Percentiles rank a stretch among this genome's conserved stretches.
These are phyloP conservation scores for Ophiobolus disseminans DNA, from an alignment of 2,329 filamentous ascomycete species.

Conservation along the genomic window DNA sequence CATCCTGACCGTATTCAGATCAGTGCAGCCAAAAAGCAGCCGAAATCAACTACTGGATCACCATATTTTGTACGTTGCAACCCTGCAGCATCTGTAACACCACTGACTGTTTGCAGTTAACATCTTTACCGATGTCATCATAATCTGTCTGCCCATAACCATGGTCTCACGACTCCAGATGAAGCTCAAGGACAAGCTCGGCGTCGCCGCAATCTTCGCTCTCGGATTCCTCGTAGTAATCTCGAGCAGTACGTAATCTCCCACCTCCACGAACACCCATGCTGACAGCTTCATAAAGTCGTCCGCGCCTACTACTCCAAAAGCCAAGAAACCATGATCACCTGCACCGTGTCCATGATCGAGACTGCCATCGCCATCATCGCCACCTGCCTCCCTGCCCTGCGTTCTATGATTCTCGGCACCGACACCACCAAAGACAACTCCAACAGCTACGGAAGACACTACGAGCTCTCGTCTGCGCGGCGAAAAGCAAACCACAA, in stretches of 20 bases:
- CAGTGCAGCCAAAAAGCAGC: slow-evolving; percentile 26
- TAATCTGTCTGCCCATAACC: slow-evolving; percentile 28
- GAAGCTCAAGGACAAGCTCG: slow-evolving; percentile 32
- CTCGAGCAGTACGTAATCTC: slow-evolving; percentile 23
- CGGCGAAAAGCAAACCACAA: slow-evolving; percentile 19
- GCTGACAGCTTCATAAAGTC: slow-evolving; percentile 18
- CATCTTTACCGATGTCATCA: slow-evolving; percentile 28
- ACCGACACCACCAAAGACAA: slow-evolving; percentile 20
- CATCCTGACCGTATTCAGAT: slow-evolving; percentile 22
- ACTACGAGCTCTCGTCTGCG: slow-evolving; percentile 30
- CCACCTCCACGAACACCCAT: neutral
- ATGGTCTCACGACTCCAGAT: slow-evolving; percentile 32
- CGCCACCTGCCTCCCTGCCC: slow-evolving; percentile 47
- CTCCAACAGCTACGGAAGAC: slow-evolving; percentile 28
- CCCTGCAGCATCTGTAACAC: neutral
- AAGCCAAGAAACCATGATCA: slow-evolving; percentile 28
- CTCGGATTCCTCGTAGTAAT: slow-evolving; percentile 33
- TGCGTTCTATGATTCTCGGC: slow-evolving; percentile 29
- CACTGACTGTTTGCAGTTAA: slow-evolving; percentile 17
- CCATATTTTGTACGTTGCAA: slow-evolving; percentile 23
- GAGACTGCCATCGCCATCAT: slow-evolving; percentile 50
- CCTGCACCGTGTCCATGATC: slow-evolving; percentile 33
- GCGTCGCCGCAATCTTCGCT: slow-evolving; percentile 29
- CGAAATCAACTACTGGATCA: slow-evolving; percentile 31
- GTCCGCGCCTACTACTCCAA: slow-evolving; percentile 28